These are phyloP conservation scores for Rhinocladiella similis DNA, from an alignment of 2,329 filamentous ascomycete genomes.

Conservation along the genomic window DNA sequence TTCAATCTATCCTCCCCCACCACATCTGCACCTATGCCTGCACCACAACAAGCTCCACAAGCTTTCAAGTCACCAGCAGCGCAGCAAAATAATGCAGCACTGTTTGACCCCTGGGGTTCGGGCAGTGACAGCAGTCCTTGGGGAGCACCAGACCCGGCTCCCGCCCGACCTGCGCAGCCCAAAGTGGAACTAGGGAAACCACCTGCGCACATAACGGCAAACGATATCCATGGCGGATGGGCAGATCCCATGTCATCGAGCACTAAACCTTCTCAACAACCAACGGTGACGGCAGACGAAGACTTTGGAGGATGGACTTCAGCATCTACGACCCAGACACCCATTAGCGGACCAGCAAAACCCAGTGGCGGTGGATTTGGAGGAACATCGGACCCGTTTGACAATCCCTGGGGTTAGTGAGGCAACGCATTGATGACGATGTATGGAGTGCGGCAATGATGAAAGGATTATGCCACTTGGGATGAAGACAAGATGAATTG, in stretches of 20 bases:
- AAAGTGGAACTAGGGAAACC: slow-evolving; percentile 36
- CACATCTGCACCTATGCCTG: slow-evolving; percentile 38
- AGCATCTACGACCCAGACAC: slow-evolving; percentile 54
- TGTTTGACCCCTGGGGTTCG: slow-evolving; percentile 75
- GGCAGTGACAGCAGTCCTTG: slow-evolving; percentile 67
- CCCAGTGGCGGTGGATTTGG: slow-evolving; percentile 27
- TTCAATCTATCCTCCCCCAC: slow-evolving; percentile 73
- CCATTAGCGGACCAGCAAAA: slow-evolving; percentile 18
- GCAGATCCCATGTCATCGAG: slow-evolving; percentile 42
- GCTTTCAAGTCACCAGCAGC: slow-evolving; percentile 36
- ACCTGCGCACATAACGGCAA: slow-evolving; percentile 51
- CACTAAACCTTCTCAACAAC: slow-evolving; percentile 42
- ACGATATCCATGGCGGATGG: slow-evolving; percentile 69
- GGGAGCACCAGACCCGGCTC: slow-evolving; percentile 62
- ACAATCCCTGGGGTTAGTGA: slow-evolving; percentile 30
- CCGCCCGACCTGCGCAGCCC: slow-evolving; percentile 31
- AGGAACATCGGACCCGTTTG: slow-evolving; percentile 28
- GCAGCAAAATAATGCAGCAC: slow-evolving; percentile 35
- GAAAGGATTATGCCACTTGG: not conserved
- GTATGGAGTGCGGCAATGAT: not conserved
- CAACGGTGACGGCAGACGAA: slow-evolving; percentile 82
- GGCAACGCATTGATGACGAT: not conserved
- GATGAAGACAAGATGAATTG: not conserved
- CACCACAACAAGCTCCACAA: slow-evolving; percentile 35
- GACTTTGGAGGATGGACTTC: slow-evolving; percentile 96